Percentiles rank a stretch among this genome's conserved stretches.
Evolutionary conservation across 805 yeast genomes (phyloP).

Genomic region (Barnettozyma pratensis): DNA sequence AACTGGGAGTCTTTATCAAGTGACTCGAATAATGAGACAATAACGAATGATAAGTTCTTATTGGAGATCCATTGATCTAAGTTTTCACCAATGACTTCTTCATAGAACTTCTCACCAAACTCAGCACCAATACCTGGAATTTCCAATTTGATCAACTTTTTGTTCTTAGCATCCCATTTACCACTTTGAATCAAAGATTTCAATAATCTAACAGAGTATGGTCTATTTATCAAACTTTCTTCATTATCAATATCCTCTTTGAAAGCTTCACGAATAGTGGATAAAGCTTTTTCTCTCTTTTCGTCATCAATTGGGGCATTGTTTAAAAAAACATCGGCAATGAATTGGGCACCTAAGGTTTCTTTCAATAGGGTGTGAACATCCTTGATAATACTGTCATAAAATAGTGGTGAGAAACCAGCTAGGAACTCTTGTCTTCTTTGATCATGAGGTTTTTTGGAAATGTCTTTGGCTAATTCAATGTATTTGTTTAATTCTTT

Average conservation of each 20-base stretch:
- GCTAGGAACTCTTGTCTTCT: constrained; percentile 68
- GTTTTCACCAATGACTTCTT: constrained; percentile 48
- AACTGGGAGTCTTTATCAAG: constrained; percentile 45
- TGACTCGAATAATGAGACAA: constrained; percentile 74
- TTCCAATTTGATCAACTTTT: constrained; percentile 40
- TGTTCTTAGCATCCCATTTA: constrained; percentile 68
- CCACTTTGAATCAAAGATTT: constrained; percentile 81
- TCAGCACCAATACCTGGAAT: constrained; percentile 49
- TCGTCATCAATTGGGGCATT: constrained; percentile 39
- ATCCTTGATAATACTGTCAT: constrained; percentile 46
- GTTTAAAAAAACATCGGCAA: constrained; percentile 67
- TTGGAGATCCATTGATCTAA: constrained; percentile 65
- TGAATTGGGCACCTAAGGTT: constrained; percentile 78
- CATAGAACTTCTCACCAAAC: constrained; percentile 52
- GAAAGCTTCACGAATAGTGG: constrained; percentile 50
- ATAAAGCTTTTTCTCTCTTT: constrained; percentile 42
- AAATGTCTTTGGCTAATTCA: constrained; percentile 57
- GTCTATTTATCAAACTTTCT: constrained; percentile 62
- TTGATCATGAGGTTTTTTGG: constrained; percentile 78
- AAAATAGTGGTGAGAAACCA: constrained; percentile 61
- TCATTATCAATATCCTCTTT: constrained; percentile 63
- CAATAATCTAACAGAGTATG: constrained; percentile 69
- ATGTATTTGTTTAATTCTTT: constrained; percentile 58
- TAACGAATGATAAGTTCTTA: constrained; percentile 69
- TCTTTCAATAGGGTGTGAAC: constrained; percentile 53